phyloP scores from a whole-genome alignment of 2,329 filamentous ascomycete genomes.

The Scytalidium lignicola region DNA sequence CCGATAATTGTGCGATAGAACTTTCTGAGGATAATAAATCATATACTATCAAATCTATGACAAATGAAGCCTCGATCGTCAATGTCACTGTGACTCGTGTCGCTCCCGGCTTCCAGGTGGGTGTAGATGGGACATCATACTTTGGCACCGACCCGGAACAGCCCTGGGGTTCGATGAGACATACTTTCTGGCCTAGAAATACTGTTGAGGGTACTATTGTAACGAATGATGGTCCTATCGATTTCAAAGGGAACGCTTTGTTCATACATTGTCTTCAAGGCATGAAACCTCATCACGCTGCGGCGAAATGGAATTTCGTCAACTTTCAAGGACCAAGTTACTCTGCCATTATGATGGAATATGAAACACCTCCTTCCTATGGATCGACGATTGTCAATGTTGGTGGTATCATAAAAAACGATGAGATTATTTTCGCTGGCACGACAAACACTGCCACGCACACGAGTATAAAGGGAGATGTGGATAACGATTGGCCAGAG shows the following conservation, averaged over 20 bases:
- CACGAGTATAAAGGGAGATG: conserved; percentile 63
- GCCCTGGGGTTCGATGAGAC: conserved; percentile 90
- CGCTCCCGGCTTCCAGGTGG: conserved; percentile 77
- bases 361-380: conserved; percentile 88
- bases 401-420: conserved; percentile 75
- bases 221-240: conserved; percentile 73
- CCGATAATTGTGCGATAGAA: conserved; percentile 78
- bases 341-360: conserved; percentile 94
- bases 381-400: conserved; percentile 79
- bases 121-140: conserved; percentile 75
- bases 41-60: conserved; percentile 88
- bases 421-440: conserved; percentile 71
- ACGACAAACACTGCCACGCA: conserved; percentile 62
- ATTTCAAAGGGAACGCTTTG: conserved; percentile 74
- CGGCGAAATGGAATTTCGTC: conserved; percentile 87
- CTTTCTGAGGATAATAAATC: conserved; percentile 76
- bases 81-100: conserved; percentile 75
- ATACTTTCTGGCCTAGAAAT: conserved; percentile 92
- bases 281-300: conserved; percentile 98
- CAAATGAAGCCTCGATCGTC: conserved; percentile 74
- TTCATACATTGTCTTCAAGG: conserved; percentile 87
- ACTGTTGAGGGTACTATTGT: conserved; percentile 76
- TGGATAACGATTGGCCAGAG: conserved; percentile 82
- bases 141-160: conserved; percentile 81
- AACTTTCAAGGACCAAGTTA: conserved; percentile 84